These are phyloP conservation scores for Candida sp. DNA, from an alignment of 1,139 yeast species.

Conservation along the genomic window DNA sequence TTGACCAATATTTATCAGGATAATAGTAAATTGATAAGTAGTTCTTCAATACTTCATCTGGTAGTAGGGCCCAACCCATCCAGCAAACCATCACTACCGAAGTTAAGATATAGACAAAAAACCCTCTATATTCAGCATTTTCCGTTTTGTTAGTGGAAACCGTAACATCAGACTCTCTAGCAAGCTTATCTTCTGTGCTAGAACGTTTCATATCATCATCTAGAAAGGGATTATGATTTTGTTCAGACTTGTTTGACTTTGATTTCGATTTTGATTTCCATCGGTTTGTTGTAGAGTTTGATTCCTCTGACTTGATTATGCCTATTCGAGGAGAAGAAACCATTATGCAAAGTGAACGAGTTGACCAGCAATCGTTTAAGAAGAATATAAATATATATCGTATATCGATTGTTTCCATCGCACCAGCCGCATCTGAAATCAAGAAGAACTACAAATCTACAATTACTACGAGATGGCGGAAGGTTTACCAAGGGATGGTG, in stretches of 20 bases:
- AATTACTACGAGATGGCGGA: too few relatives aligned
- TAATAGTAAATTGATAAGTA: constrained; percentile 62
- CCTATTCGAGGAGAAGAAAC: neutral
- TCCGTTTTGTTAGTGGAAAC: constrained; percentile 65
- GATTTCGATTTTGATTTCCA: neutral
- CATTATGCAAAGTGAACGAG: neutral
- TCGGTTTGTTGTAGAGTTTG: neutral
- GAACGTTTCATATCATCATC: neutral
- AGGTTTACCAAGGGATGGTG: too few relatives aligned
- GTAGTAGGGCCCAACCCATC: constrained; percentile 69
- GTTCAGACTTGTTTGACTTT: neutral
- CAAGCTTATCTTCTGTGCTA: constrained; percentile 46
- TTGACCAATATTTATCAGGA: constrained; percentile 88
- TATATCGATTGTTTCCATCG: too few relatives aligned
- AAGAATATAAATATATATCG: too few relatives aligned
- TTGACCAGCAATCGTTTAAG: neutral
- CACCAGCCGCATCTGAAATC: too few relatives aligned
- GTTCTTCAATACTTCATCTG: constrained; percentile 47
- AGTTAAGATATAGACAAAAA: constrained; percentile 68
- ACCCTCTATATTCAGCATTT: constrained; percentile 79
- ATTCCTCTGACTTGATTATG: neutral
- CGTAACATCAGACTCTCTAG: constrained; percentile 73
- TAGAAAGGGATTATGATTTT: neutral
- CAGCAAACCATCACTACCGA: constrained; percentile 50
- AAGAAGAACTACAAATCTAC: too few relatives aligned